These are phyloP conservation scores for Trichoderma arundinaceum DNA, from an alignment of 2,329 filamentous ascomycete genomes.

Conservation along the genomic window DNA sequence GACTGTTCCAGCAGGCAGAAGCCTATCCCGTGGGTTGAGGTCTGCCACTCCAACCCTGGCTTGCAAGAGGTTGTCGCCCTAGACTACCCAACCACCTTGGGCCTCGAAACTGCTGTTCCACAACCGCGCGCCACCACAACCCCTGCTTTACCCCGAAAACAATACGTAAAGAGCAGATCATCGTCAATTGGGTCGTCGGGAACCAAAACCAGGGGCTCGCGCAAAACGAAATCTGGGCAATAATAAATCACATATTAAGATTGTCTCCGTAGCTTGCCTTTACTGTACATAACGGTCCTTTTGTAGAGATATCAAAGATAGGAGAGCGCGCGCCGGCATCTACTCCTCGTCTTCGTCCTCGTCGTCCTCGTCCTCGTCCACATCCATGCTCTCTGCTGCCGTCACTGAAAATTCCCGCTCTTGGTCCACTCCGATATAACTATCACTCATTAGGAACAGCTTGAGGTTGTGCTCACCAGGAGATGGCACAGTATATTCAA, in stretches of 20 bases:
- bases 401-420: constrained; percentile 86
- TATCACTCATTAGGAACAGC: constrained; percentile 95
- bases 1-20: background rate
- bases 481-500: constrained; percentile 88
- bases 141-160: constrained; percentile 41
- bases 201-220: constrained; percentile 25
- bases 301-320: constrained; percentile 33
- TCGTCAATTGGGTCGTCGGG: constrained; percentile 33
- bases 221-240: constrained; percentile 16
- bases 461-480: constrained; percentile 87
- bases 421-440: constrained; percentile 96
- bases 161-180: constrained; percentile 38
- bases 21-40: background rate
- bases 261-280: constrained; percentile 41
- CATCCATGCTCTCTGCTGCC: constrained; percentile 91
- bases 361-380: constrained; percentile 79
- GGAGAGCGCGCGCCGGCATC: constrained; percentile 30
- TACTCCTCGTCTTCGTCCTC: constrained; percentile 62
- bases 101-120: constrained; percentile 40
- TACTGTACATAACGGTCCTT: constrained; percentile 42
- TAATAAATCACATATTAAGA: constrained; percentile 29
- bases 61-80: constrained; percentile 29
- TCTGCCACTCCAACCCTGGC: constrained; percentile 7
- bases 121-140: constrained; percentile 41
- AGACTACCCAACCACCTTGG: constrained; percentile 33